Evolutionary conservation across 2,329 filamentous ascomycete species (phyloP), one percentile per base, ranked within the genome.

Genomic region (Xylaria sp.): DNA sequence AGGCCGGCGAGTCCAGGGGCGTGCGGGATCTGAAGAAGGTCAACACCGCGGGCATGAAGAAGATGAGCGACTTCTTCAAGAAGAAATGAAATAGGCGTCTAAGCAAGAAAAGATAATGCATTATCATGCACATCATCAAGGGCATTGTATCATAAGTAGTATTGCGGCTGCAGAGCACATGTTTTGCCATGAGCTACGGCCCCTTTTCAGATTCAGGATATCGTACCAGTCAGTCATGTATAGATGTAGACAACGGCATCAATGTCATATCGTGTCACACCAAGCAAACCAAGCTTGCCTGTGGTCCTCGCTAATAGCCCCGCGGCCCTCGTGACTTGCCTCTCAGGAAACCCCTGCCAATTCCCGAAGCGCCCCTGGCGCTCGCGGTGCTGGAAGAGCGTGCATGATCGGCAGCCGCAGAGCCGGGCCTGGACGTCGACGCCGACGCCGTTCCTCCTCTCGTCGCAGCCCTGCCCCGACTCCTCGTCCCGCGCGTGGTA

Each of bases 21-120:
- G 85, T 97, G 1, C 87, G 86, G 69, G 83, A 92, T 44, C 71
- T 99, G 66, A 89, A 89, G 71, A 99, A 97, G 76, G 93, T 92
- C 44, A 90, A 97, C 73, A 92, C 89, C 0, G 84, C 76, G 19
- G 94, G 94, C 1, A 99, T 99, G 94, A 94, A 90, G 81, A 99
- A 97, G 78, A 83, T 99, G 83, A 96, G 90, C 69, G 84, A 87
- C 57, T 99, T 99, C 75, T 99, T 99, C 72, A 85, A 85, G 56
- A 95, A 93, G 75, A 83, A 82, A 24, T 56, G 50, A 45, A 38
- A 42, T n/a, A 21, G 45, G 54, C 39, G 42, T 50, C 20, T 9
- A 20, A 38, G 8, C n/a, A 34, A 18, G n/a, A n/a, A n/a, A n/a
- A n/a, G n/a, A n/a, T n/a, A n/a, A n/a, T n/a, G n/a, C n/a, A n/a